Evolutionary conservation across 495 filamentous ascomycete species (phyloP).

Genomic region (Xylaria scruposa): DNA sequence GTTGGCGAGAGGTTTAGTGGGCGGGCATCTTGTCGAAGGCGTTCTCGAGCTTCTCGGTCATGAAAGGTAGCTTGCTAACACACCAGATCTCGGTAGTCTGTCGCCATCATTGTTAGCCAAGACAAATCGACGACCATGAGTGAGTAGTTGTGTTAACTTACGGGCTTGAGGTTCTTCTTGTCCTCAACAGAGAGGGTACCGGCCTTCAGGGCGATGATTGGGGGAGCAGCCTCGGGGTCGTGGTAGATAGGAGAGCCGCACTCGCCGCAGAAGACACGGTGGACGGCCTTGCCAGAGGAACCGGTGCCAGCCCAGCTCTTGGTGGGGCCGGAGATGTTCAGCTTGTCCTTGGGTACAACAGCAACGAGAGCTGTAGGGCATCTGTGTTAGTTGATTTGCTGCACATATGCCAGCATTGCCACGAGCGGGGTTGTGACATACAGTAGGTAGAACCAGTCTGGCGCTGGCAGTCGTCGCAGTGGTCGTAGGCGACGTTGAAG

Average conservation of each 20-base stretch:
- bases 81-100: slow-evolving; percentile 75
- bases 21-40: slow-evolving; percentile 38
- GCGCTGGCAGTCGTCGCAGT: slow-evolving; percentile 77
- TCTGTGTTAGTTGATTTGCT: slow-evolving; percentile 4
- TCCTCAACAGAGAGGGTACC: slow-evolving; percentile 66
- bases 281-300: slow-evolving; percentile 63
- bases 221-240: slow-evolving; percentile 69
- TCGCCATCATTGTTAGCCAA: slow-evolving; percentile 10
- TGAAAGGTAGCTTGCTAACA: slow-evolving; percentile 71
- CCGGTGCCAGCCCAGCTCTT: slow-evolving; percentile 66
- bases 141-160: slow-evolving; percentile 36
- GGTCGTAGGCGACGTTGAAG: slow-evolving; percentile 66
- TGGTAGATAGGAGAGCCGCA: slow-evolving; percentile 75
- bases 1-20: slow-evolving; percentile 16
- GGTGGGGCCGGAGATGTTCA: slow-evolving; percentile 65
- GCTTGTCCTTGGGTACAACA: slow-evolving; percentile 67
- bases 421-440: slow-evolving; percentile 40
- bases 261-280: slow-evolving; percentile 72
- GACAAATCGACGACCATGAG: not conserved
- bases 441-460: slow-evolving; percentile 73
- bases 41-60: slow-evolving; percentile 66
- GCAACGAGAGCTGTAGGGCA: slow-evolving; percentile 62
- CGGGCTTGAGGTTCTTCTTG: slow-evolving; percentile 72
- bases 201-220: slow-evolving; percentile 73
- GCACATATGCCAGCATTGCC: not conserved